Conservation (phyloP, 129 eudicot genomes). For the Saposhnikovia divaricata region DNA sequence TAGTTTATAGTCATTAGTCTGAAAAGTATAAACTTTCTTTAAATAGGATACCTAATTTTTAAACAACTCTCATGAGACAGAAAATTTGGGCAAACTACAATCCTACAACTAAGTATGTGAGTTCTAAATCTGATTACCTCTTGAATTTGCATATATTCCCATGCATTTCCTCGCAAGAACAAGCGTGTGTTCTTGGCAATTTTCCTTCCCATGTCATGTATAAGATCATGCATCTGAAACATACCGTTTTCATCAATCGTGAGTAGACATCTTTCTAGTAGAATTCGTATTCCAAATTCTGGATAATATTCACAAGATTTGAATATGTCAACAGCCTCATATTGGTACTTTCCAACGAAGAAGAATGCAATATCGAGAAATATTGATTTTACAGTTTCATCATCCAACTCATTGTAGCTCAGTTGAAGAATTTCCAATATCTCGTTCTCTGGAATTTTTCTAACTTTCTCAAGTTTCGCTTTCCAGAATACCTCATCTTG, state of each 20-base stretch:
- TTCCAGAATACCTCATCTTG: background rate
- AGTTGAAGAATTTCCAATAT: background rate
- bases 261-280: constrained; percentile 5
- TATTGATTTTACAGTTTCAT: background rate
- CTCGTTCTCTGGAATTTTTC: background rate
- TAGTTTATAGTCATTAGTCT: no score
- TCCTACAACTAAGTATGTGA: background rate
- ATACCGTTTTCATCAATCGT: background rate
- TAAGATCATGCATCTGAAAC: constrained; percentile 7
- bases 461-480: background rate
- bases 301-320: background rate
- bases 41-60: background rate
- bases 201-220: constrained; percentile 1
- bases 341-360: background rate
- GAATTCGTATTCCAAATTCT: background rate
- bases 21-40: no score
- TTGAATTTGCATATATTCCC: background rate
- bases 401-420: background rate
- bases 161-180: background rate
- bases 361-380: constrained; percentile 19
- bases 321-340: background rate
- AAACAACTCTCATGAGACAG: background rate
- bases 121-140: background rate
- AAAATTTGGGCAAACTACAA: background rate
- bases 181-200: background rate